Percentiles rank a stretch among this genome's conserved stretches.
Evolutionary conservation across 2,329 filamentous ascomycete genomes (phyloP).

Genomic region (Trichoderma semiorbis): DNA sequence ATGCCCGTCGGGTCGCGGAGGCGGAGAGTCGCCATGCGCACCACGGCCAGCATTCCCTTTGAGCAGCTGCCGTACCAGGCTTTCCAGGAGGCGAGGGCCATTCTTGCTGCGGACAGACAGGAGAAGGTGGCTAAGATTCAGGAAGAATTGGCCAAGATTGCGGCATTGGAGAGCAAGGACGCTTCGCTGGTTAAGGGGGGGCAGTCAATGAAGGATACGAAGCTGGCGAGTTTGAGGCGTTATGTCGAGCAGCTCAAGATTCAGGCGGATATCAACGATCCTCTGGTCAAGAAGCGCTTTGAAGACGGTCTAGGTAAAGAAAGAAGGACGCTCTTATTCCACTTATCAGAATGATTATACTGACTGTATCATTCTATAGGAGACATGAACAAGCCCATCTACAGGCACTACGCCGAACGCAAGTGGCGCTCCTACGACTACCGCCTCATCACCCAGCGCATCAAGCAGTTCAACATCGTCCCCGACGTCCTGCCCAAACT

Average conservation of each 20-base stretch:
- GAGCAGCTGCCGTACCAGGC: conserved; percentile 95
- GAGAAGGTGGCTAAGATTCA: conserved; percentile 76
- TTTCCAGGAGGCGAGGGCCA: conserved; percentile 90
- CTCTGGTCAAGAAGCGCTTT: conserved; percentile 85
- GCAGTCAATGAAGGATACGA: conserved; percentile 60
- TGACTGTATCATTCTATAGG: conserved; percentile 48
- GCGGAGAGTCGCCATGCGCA: conserved; percentile 70
- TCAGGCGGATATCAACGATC: conserved; percentile 90
- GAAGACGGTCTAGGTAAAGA: conserved; percentile 79
- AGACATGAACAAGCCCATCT: conserved; percentile 95
- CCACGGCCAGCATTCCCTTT: conserved; percentile 70
- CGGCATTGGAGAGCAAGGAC: conserved; percentile 58
- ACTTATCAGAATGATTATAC: not conserved
- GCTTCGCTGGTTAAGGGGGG: conserved; percentile 58
- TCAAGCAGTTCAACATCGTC: conserved; percentile 79
- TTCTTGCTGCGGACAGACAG: conserved; percentile 74
- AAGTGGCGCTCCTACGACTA: conserved; percentile 86
- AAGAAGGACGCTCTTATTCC: not conserved
- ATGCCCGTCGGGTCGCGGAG: conserved; percentile 79
- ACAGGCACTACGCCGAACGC: conserved; percentile 79
- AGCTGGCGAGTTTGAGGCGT: conserved; percentile 65
- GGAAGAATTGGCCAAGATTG: conserved; percentile 64
- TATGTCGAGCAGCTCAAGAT: conserved; percentile 81
- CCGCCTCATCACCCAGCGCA: conserved; percentile 76
- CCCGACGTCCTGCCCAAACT: conserved; percentile 83